Conservation (phyloP, 2,329 filamentous ascomycete genomes). For the Coniochaeta ligniaria region DNA sequence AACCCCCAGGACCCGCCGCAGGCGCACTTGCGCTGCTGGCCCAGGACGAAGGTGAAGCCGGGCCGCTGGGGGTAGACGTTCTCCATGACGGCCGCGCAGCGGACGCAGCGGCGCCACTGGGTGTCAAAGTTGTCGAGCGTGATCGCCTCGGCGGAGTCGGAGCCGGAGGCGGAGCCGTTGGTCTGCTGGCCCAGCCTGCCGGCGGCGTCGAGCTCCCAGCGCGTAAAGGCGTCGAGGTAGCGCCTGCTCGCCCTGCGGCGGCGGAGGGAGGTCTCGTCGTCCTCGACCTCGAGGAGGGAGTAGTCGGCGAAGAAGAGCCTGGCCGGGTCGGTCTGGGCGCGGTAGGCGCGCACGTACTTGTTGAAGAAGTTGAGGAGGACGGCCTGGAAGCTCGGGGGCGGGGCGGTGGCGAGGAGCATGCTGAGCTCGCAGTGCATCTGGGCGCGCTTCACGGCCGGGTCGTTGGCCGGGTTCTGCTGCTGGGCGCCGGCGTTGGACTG, state of each 20-base stretch:
- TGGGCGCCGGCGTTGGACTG: constrained; percentile 20
- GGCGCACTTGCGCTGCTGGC: constrained; percentile 46
- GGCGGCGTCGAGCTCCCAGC: constrained; percentile 36
- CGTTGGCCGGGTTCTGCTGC: constrained; percentile 27
- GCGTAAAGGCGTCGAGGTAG: constrained; percentile 51
- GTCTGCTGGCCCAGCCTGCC: not conserved
- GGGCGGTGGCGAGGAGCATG: constrained; percentile 41
- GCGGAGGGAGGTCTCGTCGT: constrained; percentile 42
- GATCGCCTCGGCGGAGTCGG: constrained; percentile 18
- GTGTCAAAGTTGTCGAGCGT: constrained; percentile 4
- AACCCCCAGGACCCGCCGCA: constrained; percentile 49
- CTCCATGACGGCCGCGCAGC: constrained; percentile 61
- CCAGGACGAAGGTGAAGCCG: constrained; percentile 45
- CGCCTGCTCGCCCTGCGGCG: constrained; percentile 26
- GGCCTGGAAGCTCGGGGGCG: constrained; percentile 38
- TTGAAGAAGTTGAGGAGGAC: constrained; percentile 62
- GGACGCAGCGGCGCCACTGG: constrained; percentile 42
- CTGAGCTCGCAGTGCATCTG: constrained; percentile 43
- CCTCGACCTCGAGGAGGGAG: constrained; percentile 57
- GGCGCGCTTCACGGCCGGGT: constrained; percentile 34
- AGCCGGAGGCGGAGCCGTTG: not conserved
- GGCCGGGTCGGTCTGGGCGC: constrained; percentile 54
- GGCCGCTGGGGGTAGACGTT: constrained; percentile 41
- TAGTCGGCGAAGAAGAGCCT: constrained; percentile 69
- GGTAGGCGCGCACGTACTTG: constrained; percentile 49